These are phyloP conservation scores for Calocybe indica DNA, from an alignment of 768 basidiomycete genomes.

Conservation along the genomic window DNA sequence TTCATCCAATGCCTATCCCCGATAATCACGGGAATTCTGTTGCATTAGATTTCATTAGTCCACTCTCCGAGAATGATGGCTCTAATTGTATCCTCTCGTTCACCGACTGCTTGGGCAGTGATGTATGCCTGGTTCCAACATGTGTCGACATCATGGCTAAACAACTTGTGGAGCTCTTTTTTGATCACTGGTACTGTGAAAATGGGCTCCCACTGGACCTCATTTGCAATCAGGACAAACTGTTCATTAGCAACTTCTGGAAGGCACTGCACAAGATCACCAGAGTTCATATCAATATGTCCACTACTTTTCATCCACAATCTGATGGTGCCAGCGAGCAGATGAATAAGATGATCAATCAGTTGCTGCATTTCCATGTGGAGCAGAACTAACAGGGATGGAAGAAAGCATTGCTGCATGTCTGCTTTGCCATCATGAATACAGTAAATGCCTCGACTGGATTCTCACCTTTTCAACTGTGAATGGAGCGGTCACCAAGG, in stretches of 20 bases:
- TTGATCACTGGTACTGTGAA: slow-evolving; percentile 23
- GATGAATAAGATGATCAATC: slow-evolving; percentile 26
- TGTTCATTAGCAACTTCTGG: slow-evolving; percentile 24
- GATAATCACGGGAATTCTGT: slow-evolving; percentile 16
- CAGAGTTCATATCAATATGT: slow-evolving; percentile 24
- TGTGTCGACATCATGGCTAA: slow-evolving; percentile 6
- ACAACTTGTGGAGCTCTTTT: slow-evolving; percentile 16
- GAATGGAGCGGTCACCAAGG: slow-evolving; percentile 11
- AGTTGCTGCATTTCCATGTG: slow-evolving; percentile 20
- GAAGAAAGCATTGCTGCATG: slow-evolving; percentile 14
- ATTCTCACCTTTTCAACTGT: slow-evolving; percentile 26
- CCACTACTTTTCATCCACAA: slow-evolving; percentile 30
- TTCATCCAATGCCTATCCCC: slow-evolving; percentile 18
- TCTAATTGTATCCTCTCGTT: slow-evolving; percentile 18
- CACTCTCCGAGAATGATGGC: slow-evolving; percentile 18
- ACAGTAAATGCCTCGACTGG: slow-evolving; percentile 23
- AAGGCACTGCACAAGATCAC: slow-evolving; percentile 16
- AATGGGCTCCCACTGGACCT: slow-evolving; percentile 23
- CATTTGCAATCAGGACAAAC: slow-evolving; percentile 23
- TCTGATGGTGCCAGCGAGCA: slow-evolving; percentile 29
- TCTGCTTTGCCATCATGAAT: slow-evolving; percentile 29
- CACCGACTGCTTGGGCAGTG: slow-evolving; percentile 17
- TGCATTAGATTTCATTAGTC: slow-evolving; percentile 25
- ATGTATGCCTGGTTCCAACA: slow-evolving; percentile 12
- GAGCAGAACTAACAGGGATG: slow-evolving; percentile 25